Evolutionary conservation across 208 protist species (phyloP).

Genomic region (Spongospora subterranea): DNA sequence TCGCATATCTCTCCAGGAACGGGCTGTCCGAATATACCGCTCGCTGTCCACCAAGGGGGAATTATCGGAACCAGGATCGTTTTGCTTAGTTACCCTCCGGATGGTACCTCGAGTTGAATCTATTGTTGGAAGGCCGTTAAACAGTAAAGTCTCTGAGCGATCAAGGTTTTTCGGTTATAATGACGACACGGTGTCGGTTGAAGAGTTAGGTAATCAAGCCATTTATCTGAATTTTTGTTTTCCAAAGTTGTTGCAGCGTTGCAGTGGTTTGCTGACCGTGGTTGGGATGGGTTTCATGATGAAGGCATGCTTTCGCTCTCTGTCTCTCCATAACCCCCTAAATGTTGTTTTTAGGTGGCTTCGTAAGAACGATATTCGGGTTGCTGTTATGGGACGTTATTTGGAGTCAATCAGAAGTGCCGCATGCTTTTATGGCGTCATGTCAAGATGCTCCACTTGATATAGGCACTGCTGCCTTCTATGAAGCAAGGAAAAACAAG

Average conservation of each 20-base stretch:
- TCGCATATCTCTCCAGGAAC: background rate
- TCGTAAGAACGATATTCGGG: background rate
- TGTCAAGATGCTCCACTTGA: slow-evolving; percentile 24
- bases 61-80: background rate
- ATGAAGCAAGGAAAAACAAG: background rate
- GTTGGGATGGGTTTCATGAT: slow-evolving; percentile 8
- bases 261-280: background rate
- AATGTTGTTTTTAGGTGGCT: background rate
- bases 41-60: background rate
- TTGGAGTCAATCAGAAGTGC: background rate
- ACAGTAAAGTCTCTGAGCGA: slow-evolving; percentile 13
- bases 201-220: background rate
- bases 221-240: too few relatives aligned
- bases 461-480: background rate
- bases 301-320: background rate
- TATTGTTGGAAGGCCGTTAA: slow-evolving; percentile 26
- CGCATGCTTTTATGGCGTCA: background rate
- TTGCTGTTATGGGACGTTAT: slow-evolving; percentile 36
- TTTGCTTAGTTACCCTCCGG: background rate
- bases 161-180: slow-evolving; percentile 52
- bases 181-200: slow-evolving; percentile 36
- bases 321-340: background rate
- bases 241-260: slow-evolving; percentile 18
- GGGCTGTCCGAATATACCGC: background rate
- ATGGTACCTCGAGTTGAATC: background rate